A percentile compares a stretch with the other conserved stretches of the same genome.
Conservation (phyloP, 495 filamentous ascomycete species). For the Podospora tetraspora region DNA sequence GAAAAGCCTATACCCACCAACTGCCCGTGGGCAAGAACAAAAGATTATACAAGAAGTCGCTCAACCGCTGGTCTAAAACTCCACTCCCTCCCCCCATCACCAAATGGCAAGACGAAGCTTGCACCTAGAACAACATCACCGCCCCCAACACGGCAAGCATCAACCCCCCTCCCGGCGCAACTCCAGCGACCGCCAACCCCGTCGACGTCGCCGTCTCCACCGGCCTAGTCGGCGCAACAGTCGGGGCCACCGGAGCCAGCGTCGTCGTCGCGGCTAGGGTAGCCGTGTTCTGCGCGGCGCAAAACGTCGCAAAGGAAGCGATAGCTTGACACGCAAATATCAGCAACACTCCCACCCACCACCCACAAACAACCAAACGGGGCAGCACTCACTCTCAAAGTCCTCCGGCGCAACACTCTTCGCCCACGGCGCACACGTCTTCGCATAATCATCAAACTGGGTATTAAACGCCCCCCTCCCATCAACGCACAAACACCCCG, state of each 20-base stretch:
- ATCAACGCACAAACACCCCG: constrained; percentile 20
- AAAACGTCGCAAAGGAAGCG: constrained; percentile 15
- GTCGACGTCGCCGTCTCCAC: not conserved
- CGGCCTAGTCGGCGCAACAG: not conserved
- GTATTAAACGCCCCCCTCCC: constrained; percentile 18
- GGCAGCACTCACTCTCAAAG: constrained; percentile 15
- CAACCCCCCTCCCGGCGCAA: not conserved
- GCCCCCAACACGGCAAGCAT: not conserved
- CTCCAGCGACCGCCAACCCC: not conserved
- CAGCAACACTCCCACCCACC: not conserved
- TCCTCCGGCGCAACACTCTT: constrained; percentile 13
- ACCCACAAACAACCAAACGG: too few species aligned
- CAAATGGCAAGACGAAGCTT: too few species aligned
- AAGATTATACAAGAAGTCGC: not conserved
- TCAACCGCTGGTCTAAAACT: too few species aligned
- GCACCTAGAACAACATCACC: not conserved
- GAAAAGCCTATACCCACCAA: not conserved
- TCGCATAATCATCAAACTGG: constrained; percentile 21
- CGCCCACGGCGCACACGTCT: constrained; percentile 18
- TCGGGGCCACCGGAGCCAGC: not conserved
- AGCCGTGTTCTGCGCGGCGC: constrained; percentile 9
- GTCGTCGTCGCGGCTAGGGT: not conserved
- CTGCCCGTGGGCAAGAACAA: not conserved
- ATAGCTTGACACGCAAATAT: constrained; percentile 14
- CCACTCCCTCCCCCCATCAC: too few species aligned